Evolutionary conservation across 2,329 filamentous ascomycete genomes (phyloP).

Genomic region (Didymella keratinophila): DNA sequence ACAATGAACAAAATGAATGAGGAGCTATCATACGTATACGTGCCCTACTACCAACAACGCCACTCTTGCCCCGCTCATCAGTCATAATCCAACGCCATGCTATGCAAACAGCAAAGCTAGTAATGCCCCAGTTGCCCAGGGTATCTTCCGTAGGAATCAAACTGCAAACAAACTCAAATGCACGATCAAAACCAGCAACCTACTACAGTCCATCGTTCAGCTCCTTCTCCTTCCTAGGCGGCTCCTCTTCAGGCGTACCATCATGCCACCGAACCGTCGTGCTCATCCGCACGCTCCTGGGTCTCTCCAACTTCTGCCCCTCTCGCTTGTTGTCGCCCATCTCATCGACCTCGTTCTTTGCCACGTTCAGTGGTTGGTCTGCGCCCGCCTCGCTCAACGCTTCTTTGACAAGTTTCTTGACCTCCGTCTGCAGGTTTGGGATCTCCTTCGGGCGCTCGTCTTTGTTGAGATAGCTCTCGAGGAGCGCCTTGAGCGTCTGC

Average conservation of each 20-base stretch:
- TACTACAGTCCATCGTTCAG: neutral
- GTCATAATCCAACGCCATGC: neutral
- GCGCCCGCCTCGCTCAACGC: constrained; percentile 34
- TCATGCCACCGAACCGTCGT: constrained; percentile 20
- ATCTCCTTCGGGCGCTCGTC: constrained; percentile 47
- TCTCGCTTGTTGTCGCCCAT: neutral
- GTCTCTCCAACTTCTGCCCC: constrained; percentile 3
- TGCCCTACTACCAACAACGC: neutral
- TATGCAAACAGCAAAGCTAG: constrained; percentile 4
- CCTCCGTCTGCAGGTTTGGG: constrained; percentile 57
- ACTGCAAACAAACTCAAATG: neutral
- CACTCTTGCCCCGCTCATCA: neutral
- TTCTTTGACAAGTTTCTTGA: constrained; percentile 53
- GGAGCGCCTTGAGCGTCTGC: constrained; percentile 83
- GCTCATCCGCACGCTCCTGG: constrained; percentile 16
- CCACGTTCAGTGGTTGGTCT: constrained; percentile 6
- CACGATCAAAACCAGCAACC: no score
- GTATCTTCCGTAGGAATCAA: neutral
- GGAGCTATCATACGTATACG: neutral
- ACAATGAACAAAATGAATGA: neutral
- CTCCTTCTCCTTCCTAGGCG: neutral
- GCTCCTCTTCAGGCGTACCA: neutral
- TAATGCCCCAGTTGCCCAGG: constrained; percentile 8
- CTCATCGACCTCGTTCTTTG: constrained; percentile 4
- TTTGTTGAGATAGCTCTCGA: constrained; percentile 71